Percentiles rank a stretch among this genome's conserved stretches.
Evolutionary conservation across 2,329 filamentous ascomycete genomes (phyloP).

Genomic region (Cordyceps farinosa): DNA sequence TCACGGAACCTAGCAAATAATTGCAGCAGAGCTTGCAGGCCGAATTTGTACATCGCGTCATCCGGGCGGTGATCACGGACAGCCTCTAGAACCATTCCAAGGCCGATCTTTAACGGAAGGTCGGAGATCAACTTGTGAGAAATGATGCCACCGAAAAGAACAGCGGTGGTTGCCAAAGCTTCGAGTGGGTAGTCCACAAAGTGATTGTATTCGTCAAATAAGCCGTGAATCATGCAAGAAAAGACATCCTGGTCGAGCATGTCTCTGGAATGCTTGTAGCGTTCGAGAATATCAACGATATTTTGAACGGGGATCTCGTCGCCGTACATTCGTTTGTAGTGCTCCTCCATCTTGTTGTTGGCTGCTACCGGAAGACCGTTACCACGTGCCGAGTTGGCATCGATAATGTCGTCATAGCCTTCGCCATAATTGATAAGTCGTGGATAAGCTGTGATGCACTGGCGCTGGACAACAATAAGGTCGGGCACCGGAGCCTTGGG

Average conservation of each 20-base stretch:
- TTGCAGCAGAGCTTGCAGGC: constrained; percentile 89
- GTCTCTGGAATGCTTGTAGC: constrained; percentile 83
- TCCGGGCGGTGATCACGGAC: constrained; percentile 80
- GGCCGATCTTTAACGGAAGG: constrained; percentile 85
- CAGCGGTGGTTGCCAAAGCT: constrained; percentile 89
- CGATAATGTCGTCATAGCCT: constrained; percentile 86
- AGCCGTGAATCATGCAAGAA: constrained; percentile 95
- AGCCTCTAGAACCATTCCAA: constrained; percentile 96
- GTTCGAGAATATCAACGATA: constrained; percentile 78
- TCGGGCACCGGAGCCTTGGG: constrained; percentile 60
- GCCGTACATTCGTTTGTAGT: constrained; percentile 97
- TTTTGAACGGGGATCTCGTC: constrained; percentile 82
- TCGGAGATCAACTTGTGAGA: constrained; percentile 88
- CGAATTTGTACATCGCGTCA: constrained; percentile 96
- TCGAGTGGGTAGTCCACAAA: constrained; percentile 96
- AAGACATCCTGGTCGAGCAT: constrained; percentile 89
- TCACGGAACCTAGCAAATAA: constrained; percentile 78
- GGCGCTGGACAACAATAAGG: constrained; percentile 75
- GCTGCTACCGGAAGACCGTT: constrained; percentile 76
- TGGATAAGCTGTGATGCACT: constrained; percentile 89
- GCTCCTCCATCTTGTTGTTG: constrained; percentile 90
- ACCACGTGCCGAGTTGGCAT: constrained; percentile 75
- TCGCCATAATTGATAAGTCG: constrained; percentile 95
- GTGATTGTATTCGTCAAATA: constrained; percentile 96
- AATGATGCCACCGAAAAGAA: constrained; percentile 95